Percentiles rank a stretch among this genome's conserved stretches.
Evolutionary conservation across 2,329 filamentous ascomycete genomes (phyloP).

Genomic region (Leptographium wingfieldii): DNA sequence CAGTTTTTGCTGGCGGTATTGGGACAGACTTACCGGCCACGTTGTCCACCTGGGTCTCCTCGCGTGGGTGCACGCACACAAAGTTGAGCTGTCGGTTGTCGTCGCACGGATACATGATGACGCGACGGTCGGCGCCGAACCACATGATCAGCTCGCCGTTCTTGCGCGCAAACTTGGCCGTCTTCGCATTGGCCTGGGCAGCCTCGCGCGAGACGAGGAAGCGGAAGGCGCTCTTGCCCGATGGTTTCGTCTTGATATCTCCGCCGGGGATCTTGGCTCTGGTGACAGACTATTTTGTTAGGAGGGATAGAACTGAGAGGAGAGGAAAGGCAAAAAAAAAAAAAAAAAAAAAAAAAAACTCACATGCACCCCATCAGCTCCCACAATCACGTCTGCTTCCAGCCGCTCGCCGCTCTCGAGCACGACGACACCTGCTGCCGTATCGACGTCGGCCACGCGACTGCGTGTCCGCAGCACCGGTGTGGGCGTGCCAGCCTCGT

Average conservation of each 20-base stretch:
- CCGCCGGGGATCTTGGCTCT: conserved; percentile 13
- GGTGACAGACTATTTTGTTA: conserved; percentile 15
- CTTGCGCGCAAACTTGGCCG: conserved; percentile 19
- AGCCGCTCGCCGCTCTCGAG: conserved; percentile 30
- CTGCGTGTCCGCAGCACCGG: conserved; percentile 25
- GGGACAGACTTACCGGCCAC: conserved; percentile 18
- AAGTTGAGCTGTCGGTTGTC: conserved; percentile 33
- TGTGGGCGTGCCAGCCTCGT: conserved; percentile 20
- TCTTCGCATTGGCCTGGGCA: conserved; percentile 21
- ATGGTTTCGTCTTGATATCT: conserved; percentile 11
- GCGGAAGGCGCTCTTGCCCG: conserved; percentile 44
- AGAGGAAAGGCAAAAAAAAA: not conserved
- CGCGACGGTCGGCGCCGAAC: conserved; percentile 27
- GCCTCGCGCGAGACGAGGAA: conserved; percentile 34
- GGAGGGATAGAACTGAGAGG: not conserved
- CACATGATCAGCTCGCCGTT: conserved; percentile 24
- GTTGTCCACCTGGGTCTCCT: conserved; percentile 21
- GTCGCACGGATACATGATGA: conserved; percentile 35
- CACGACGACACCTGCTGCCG: conserved; percentile 23
- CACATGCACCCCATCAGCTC: conserved; percentile 39
- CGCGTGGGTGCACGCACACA: conserved; percentile 37
- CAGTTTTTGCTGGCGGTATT: not conserved
- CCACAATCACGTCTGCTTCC: conserved; percentile 35
- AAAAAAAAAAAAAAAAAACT: not conserved
- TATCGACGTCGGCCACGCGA: conserved; percentile 30